phyloP scores from a whole-genome alignment of 2,329 filamentous ascomycete genomes.

The Cladosporium sp. region DNA sequence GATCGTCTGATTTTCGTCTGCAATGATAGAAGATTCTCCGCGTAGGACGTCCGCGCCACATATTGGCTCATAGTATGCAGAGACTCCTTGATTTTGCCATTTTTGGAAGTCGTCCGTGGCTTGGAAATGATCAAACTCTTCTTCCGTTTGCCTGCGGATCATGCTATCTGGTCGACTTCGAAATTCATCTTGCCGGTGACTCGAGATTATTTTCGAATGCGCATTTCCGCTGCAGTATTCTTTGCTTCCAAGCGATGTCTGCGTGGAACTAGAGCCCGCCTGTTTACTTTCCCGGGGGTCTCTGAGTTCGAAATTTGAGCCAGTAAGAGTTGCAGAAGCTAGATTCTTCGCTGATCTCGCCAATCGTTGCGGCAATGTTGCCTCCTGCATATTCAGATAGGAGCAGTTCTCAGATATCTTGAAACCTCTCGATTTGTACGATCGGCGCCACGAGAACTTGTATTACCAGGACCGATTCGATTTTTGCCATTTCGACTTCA shows the following conservation, averaged over 20 bases:
- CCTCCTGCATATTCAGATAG: neutral
- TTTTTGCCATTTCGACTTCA: neutral
- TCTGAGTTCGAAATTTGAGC: neutral
- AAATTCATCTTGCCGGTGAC: neutral
- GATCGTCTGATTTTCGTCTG: too few species aligned
- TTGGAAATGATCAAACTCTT: constrained; percentile 2
- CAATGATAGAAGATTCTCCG: neutral
- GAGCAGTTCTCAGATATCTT: neutral
- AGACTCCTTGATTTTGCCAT: neutral
- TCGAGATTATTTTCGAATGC: neutral
- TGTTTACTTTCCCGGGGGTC: neutral
- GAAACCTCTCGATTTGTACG: too few species aligned
- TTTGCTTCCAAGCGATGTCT: neutral
- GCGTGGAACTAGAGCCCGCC: neutral
- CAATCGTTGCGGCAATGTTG: constrained; percentile 1
- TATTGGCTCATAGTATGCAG: neutral
- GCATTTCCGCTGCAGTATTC: neutral
- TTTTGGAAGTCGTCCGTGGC: neutral
- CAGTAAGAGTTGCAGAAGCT: neutral
- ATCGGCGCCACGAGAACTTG: too few species aligned
- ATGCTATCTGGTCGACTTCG: neutral
- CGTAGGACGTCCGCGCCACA: too few species aligned
- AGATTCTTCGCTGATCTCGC: neutral
- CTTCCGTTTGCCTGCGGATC: neutral
- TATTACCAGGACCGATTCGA: neutral